A percentile compares a stretch with the other conserved stretches of the same genome.
phyloP scores from a whole-genome alignment of 768 basidiomycete species.

The Psilocybe cubensis region DNA sequence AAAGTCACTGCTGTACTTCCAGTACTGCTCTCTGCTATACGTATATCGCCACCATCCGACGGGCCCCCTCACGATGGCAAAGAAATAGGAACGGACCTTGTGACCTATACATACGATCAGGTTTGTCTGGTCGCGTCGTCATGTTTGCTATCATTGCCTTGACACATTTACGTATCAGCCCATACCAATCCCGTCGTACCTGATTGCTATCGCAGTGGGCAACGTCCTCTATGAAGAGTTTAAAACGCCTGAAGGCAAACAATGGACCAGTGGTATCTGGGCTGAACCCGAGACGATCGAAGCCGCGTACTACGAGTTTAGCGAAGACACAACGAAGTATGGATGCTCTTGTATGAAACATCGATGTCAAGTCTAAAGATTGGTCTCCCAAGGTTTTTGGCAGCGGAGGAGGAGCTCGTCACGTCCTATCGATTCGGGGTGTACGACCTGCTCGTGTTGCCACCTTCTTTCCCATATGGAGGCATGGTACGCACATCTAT shows the following conservation, averaged over 20 bases:
- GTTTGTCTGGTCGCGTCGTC: constrained; percentile 37
- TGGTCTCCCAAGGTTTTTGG: constrained; percentile 61
- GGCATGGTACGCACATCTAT: constrained; percentile 65
- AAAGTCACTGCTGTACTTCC: constrained; percentile 79
- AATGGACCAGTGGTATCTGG: constrained; percentile 91
- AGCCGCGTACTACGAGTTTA: constrained; percentile 84
- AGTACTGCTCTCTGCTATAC: constrained; percentile 82
- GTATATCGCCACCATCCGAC: constrained; percentile 73
- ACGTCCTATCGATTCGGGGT: constrained; percentile 83
- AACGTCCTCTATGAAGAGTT: constrained; percentile 79
- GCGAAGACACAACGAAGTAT: constrained; percentile 82
- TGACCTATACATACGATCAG: constrained; percentile 80
- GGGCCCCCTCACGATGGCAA: constrained; percentile 77
- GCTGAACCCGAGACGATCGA: constrained; percentile 86
- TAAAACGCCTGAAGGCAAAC: constrained; percentile 55
- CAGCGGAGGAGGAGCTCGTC: constrained; percentile 74
- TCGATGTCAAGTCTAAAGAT: constrained; percentile 2
- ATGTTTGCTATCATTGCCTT: neutral
- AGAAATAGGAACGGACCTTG: constrained; percentile 69
- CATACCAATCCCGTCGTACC: constrained; percentile 86
- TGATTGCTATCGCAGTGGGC: constrained; percentile 91
- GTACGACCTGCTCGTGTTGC: constrained; percentile 88
- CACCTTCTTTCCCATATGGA: constrained; percentile 92
- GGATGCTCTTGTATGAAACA: neutral
- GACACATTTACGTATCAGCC: constrained; percentile 53